Percentiles rank a stretch among this genome's conserved stretches.
phyloP scores from a whole-genome alignment of 306 rosid genomes.

The Lupinus albus region DNA sequence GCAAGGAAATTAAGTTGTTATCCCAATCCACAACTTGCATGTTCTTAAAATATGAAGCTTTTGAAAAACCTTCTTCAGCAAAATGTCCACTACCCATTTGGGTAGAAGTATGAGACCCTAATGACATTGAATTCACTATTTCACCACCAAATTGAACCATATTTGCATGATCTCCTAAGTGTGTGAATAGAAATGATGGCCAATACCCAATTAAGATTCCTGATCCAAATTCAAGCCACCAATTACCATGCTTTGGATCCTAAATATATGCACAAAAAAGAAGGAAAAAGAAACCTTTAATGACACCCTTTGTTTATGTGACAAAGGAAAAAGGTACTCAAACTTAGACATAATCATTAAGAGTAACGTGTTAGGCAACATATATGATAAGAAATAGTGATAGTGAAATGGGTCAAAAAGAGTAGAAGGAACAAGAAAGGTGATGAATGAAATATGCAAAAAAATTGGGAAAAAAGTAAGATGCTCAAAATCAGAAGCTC shows the following conservation, averaged over 20 bases:
- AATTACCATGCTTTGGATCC: slow-evolving; percentile 88
- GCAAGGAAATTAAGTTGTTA: slow-evolving; percentile 62
- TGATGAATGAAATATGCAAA: slow-evolving; percentile 6
- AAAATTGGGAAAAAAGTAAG: not conserved
- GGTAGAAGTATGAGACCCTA: slow-evolving; percentile 68
- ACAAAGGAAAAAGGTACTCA: slow-evolving; percentile 34
- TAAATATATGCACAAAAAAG: slow-evolving; percentile 9
- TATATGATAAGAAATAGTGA: not conserved
- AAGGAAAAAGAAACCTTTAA: not conserved
- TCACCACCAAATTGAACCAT: slow-evolving; percentile 89
- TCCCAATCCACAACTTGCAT: slow-evolving; percentile 82
- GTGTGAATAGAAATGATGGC: slow-evolving; percentile 76
- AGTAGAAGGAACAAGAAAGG: not conserved
- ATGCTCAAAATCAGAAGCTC: slow-evolving; percentile 36
- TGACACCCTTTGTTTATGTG: slow-evolving; percentile 1
- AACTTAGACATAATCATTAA: slow-evolving; percentile 37
- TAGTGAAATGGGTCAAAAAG: slow-evolving; percentile 38
- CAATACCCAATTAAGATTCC: slow-evolving; percentile 74
- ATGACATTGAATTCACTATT: slow-evolving; percentile 57
- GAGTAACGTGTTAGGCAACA: slow-evolving; percentile 12
- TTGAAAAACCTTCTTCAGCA: slow-evolving; percentile 70
- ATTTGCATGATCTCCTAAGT: slow-evolving; percentile 66
- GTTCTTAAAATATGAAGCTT: slow-evolving; percentile 76
- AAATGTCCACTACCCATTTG: slow-evolving; percentile 91
- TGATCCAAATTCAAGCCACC: slow-evolving; percentile 85